phyloP scores from a whole-genome alignment of 2,329 filamentous ascomycete species.

The Beauveria sp. region DNA sequence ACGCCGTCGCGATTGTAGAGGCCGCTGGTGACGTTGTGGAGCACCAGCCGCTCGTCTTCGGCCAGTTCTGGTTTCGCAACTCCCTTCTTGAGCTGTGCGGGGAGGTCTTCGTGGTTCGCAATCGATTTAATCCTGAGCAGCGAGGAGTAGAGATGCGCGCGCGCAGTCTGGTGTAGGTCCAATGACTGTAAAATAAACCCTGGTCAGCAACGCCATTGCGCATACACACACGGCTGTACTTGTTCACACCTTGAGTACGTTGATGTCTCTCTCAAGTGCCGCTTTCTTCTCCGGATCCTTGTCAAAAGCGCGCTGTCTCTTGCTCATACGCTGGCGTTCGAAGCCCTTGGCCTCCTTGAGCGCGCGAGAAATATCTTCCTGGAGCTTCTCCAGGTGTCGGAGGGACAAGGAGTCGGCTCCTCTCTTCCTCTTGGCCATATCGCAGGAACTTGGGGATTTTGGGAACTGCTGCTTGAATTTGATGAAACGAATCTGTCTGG shows the following conservation, averaged over 20 bases:
- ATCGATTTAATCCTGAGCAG: slow-evolving; percentile 47
- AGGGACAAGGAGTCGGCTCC: slow-evolving; percentile 35
- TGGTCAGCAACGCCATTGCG: background rate
- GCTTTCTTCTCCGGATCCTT: slow-evolving; percentile 40
- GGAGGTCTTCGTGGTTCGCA: slow-evolving; percentile 42
- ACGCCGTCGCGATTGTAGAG: slow-evolving; percentile 46
- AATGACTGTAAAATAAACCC: slow-evolving; percentile 34
- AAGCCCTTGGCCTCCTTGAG: slow-evolving; percentile 68
- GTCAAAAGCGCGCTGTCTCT: slow-evolving; percentile 43
- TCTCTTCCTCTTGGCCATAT: slow-evolving; percentile 52
- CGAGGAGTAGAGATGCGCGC: slow-evolving; percentile 46
- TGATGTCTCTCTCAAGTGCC: slow-evolving; percentile 54
- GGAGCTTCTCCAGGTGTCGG: slow-evolving; percentile 44
- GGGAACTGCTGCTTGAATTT: background rate
- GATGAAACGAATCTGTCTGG: background rate
- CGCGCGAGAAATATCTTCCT: slow-evolving; percentile 55
- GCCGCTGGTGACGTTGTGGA: slow-evolving; percentile 54
- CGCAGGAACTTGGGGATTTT: background rate
- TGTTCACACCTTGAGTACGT: slow-evolving; percentile 42
- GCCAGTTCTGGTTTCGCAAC: slow-evolving; percentile 43
- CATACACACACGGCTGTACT: background rate
- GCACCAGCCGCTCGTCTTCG: slow-evolving; percentile 41
- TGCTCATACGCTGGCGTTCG: slow-evolving; percentile 69
- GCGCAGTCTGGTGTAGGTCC: slow-evolving; percentile 49
- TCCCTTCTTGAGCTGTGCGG: slow-evolving; percentile 37